phyloP scores from a whole-genome alignment of 192 early-diverging fungal genomes.

The Kickxella alabastrina region DNA sequence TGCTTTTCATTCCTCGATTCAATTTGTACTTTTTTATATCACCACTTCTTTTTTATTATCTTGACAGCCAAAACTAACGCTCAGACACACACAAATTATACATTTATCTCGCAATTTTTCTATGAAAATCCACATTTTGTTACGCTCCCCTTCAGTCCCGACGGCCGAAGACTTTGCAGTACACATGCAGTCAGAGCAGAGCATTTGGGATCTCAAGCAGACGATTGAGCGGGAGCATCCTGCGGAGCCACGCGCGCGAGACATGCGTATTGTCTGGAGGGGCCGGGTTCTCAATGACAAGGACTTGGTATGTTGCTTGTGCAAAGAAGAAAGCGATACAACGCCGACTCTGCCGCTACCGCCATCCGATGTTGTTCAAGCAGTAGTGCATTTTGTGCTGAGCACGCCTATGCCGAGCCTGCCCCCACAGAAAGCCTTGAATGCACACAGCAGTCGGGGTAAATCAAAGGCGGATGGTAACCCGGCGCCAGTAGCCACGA shows the following conservation, averaged over 20 bases:
- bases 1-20: too few species aligned
- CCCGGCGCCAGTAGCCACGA: too few species aligned
- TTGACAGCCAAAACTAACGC: too few species aligned
- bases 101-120: too few species aligned
- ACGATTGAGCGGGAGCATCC: constrained; percentile 28
- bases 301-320: constrained; percentile 7
- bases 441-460: too few species aligned
- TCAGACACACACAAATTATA: too few species aligned
- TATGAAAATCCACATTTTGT: constrained; percentile 15
- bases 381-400: constrained; percentile 39
- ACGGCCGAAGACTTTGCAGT: constrained; percentile 37
- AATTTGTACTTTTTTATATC: too few species aligned
- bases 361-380: neutral
- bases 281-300: constrained; percentile 30
- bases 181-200: constrained; percentile 6
- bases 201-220: constrained; percentile 24
- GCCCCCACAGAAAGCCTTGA: too few species aligned
- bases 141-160: constrained; percentile 38
- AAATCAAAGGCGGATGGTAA: too few species aligned
- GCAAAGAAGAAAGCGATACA: constrained; percentile 2
- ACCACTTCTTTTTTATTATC: too few species aligned
- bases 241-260: constrained; percentile 19
- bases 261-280: constrained; percentile 50
- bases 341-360: too few species aligned
- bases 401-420: constrained; percentile 2